Base-by-base conservation (phyloP, 139 green algal genomes). In the Coelastrella sp. region DNA sequence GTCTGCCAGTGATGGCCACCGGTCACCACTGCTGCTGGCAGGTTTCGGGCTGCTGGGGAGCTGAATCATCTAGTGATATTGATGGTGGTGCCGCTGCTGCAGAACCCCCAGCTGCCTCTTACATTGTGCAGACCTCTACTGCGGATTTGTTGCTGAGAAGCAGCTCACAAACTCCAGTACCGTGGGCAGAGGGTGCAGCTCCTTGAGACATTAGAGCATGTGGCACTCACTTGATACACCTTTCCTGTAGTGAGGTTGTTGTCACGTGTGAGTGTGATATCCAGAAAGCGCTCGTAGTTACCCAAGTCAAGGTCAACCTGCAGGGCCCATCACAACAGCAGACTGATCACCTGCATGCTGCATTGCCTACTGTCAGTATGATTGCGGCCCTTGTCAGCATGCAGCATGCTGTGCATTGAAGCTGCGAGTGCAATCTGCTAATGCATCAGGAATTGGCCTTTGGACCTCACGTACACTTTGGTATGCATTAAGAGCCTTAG, bases 191-290 rank as follows among this genome's bases (percentile, higher is more conserved):
- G n/a, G n/a, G 27, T 4, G 79, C 79, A 19, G 79, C 25, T 66
- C 0, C 14, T 65, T 17, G 49, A 20, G 35, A 49, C 35, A 49
- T 49, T 49, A 49, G 35, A 49, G 35, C 35, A 49, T 49, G 35
- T 49, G 22, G 57, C 35, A 7, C 89, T 7, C 65, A 96, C 96
- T 96, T 99, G 94, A 91, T 95, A 95, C 96, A 99, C 84, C 85
- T 99, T 99, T 49, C 98, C 98, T 4, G 98, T 99, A 12, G 98
- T 99, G 4, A 99, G 91, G 92, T 99, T 99, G 94, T 99, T 98
- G 89, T 99, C 97, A 59, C 94, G 95, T 7, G 92, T 97, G 14
- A 99, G 95, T 1, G 97, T 99, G 74, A 99, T 95, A 93, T 99
- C 98, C 60, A 99, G 78, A 91, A 99, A 99, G 61, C 98, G 95